Evolutionary conservation across 352 stramenopile genomes (phyloP).

Genomic region (Phytopythium sindhum): DNA sequence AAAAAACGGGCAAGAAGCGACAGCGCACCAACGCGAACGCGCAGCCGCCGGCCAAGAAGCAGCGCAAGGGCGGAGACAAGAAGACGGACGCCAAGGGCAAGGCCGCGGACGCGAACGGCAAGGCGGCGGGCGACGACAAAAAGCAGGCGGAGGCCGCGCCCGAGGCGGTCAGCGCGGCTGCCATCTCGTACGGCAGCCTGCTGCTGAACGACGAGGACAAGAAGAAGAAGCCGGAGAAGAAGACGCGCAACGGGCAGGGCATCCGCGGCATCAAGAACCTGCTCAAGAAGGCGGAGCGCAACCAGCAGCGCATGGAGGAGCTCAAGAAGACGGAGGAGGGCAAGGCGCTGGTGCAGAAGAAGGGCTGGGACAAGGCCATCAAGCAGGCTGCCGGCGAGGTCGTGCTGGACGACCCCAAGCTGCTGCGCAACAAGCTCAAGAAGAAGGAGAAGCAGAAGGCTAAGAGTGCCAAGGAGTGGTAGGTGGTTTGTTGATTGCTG

Average conservation of each 20-base stretch:
- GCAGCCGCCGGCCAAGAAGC: conserved; percentile 27
- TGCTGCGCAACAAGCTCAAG: conserved; percentile 78
- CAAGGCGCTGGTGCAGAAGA: conserved; percentile 54
- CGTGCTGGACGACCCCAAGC: conserved; percentile 73
- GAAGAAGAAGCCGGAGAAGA: conserved; percentile 44
- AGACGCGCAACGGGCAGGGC: conserved; percentile 71
- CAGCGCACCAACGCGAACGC: conserved; percentile 17
- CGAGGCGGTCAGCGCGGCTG: conserved; percentile 17
- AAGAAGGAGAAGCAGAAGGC: conserved; percentile 82
- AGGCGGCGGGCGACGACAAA: conserved; percentile 39
- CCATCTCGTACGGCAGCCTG: conserved; percentile 79
- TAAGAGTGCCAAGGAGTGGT: conserved; percentile 78
- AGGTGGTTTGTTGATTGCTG: conserved; percentile 5
- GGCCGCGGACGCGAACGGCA: conserved; percentile 20
- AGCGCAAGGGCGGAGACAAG: conserved; percentile 14
- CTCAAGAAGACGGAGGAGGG: conserved; percentile 79
- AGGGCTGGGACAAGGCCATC: conserved; percentile 71
- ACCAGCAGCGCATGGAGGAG: conserved; percentile 71
- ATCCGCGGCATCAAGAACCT: conserved; percentile 74
- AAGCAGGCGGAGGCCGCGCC: conserved; percentile 11
- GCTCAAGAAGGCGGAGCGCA: conserved; percentile 76
- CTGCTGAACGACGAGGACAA: conserved; percentile 53
- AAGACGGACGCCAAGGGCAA: conserved; percentile 28
- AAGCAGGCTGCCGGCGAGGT: conserved; percentile 66
- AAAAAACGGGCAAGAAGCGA: conserved; percentile 59